A percentile compares a stretch with the other conserved stretches of the same genome.
Evolutionary conservation across 345 rosid genomes (phyloP).

Genomic region (Eucalyptus pauciflora): DNA sequence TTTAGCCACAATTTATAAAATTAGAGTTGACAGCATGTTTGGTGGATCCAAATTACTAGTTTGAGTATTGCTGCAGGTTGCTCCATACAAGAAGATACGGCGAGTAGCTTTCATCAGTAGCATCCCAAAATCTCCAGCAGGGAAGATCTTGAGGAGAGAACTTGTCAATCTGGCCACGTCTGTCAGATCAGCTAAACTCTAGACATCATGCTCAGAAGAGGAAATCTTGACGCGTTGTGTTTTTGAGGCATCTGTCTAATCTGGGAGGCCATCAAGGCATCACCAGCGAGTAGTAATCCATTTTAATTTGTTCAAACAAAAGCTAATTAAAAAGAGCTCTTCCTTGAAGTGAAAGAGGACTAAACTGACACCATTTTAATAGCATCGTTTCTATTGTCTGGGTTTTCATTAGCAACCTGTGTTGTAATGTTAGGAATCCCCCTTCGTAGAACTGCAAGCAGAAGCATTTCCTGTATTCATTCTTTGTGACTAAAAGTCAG

Average conservation of each 20-base stretch:
- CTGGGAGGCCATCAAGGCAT: background rate
- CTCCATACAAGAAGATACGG: conserved; percentile 83
- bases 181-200: background rate
- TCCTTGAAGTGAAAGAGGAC: background rate
- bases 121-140: conserved; percentile 67
- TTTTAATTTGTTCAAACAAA: background rate
- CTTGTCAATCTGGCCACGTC: conserved; percentile 26
- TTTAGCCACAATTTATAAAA: background rate
- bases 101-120: conserved; percentile 60
- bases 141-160: conserved; percentile 80
- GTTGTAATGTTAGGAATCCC: background rate
- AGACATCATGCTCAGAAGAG: background rate
- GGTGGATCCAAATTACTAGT: background rate
- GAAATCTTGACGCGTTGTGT: background rate
- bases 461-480: background rate
- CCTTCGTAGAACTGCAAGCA: background rate
- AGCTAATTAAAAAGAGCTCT: background rate
- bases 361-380: background rate
- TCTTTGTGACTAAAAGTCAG: background rate
- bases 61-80: conserved; percentile 40
- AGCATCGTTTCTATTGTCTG: background rate
- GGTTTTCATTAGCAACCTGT: background rate
- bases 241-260: background rate
- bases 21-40: background rate
- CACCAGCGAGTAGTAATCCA: background rate